Evolutionary conservation across 345 rosid species (phyloP), one percentile per base, ranked within the genome.

Genomic region (Eucalyptus erythrocorys): DNA sequence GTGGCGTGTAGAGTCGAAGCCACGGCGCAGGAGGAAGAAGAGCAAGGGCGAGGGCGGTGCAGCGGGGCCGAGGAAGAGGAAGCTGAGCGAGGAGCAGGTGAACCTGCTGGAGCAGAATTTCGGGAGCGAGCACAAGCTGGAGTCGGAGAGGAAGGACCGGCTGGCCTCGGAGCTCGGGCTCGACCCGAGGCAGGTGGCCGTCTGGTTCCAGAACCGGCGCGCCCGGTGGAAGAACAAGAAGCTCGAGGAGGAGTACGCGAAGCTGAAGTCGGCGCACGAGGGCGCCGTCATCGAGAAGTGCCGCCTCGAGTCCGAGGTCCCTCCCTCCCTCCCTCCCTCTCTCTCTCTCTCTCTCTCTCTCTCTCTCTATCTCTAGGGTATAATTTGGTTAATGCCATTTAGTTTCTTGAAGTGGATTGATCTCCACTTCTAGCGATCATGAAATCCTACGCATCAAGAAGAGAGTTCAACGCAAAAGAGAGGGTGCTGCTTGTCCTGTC

Each of bases 121-220:
- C 50, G 97, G 93, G 2, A 89, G 90, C 45, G 99, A 98, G 86
- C 97, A 94, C 82, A 98, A 98, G 90, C 90, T 98, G 7, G 99
- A 97, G 90, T 93, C 99, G 13, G 99, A 95, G 85, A 94, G 99
- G 85, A 98, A 98, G 85, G 96, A 95, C 86, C 92, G 92, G 92
- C 90, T 98, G 5, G 99, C 99, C 16, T 87, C 89, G 10, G 99
- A 98, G 89, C 94, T 97, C 4, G 99, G 98, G 10, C 96, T 98
- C 53, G 96, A 96, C 47, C 96, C 99, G 30, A 96, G 99, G 59
- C 99, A 98, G 49, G 99, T 98, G 6, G 99, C 99, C 13, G 97
- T 98, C 42, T 98, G 99, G 99, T 98, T 97, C 91, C 99, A 98
- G 87, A 98, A 98, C 95, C 93, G 99, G 37, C 92, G 99, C 71